A percentile compares a stretch with the other conserved stretches of the same genome.
Evolutionary conservation across 192 early-diverging fungal genomes (phyloP).

Genomic region (Chytriomyces confervae): DNA sequence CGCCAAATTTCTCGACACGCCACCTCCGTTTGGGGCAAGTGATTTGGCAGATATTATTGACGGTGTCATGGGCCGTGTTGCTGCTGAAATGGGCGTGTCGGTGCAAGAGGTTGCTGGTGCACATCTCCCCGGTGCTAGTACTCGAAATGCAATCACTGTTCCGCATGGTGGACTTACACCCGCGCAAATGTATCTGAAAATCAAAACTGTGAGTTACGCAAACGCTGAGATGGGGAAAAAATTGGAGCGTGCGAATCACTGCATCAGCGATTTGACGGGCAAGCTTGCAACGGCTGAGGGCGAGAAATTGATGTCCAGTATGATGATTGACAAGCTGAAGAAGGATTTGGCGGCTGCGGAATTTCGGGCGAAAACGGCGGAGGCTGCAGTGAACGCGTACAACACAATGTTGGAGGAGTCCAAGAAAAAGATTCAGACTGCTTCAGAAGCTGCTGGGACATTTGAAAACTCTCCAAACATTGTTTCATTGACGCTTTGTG

Average conservation of each 20-base stretch:
- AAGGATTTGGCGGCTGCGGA: conserved; percentile 2
- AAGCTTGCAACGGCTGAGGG: conserved; percentile 10
- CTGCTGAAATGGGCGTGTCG: conserved; percentile 24
- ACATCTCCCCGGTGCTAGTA: conserved; percentile 1
- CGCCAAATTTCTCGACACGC: conserved; percentile 17
- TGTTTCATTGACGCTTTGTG: neutral
- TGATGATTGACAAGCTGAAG: conserved; percentile 16
- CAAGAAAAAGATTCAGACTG: neutral
- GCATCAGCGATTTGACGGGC: conserved; percentile 9
- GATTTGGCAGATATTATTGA: conserved; percentile 36
- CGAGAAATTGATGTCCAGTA: conserved; percentile 1
- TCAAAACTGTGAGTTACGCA: conserved; percentile 34
- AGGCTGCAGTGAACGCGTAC: conserved; percentile 36
- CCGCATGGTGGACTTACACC: neutral
- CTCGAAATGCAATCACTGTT: neutral
- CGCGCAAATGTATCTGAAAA: conserved; percentile 34
- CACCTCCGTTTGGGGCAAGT: conserved; percentile 21
- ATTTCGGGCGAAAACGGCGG: conserved; percentile 31
- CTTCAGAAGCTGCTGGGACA: neutral
- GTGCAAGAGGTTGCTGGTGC: conserved; percentile 21
- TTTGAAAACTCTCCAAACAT: conserved; percentile 4
- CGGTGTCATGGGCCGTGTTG: neutral
- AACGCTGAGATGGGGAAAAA: conserved; percentile 39
- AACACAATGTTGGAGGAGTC: neutral
- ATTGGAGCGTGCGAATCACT: conserved; percentile 16